Percentiles rank a stretch among this genome's conserved stretches.
Evolutionary conservation across 2,329 filamentous ascomycete species (phyloP).

Genomic region (Aspergillus ibericus): DNA sequence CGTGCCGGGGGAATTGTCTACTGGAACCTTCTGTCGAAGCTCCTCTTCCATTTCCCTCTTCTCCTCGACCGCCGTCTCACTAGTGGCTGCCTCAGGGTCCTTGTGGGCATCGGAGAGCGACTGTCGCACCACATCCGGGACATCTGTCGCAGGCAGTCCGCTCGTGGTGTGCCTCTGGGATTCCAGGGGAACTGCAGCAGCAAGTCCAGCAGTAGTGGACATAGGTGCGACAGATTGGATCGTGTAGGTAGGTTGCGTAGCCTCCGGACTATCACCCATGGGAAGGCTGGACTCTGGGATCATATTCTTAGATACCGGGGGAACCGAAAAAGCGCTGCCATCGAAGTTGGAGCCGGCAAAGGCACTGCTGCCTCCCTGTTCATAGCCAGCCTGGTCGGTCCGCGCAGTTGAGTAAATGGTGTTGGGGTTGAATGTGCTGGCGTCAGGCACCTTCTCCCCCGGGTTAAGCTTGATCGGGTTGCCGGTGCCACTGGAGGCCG

Average conservation of each 20-base stretch:
- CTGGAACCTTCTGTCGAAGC: conserved; percentile 56
- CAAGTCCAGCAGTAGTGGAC: conserved; percentile 48
- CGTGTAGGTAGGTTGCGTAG: conserved; percentile 54
- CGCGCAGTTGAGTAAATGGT: conserved; percentile 66
- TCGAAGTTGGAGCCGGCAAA: conserved; percentile 37
- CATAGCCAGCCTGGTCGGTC: conserved; percentile 82
- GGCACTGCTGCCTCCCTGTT: conserved; percentile 63
- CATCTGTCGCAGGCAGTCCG: conserved; percentile 27
- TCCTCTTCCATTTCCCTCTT: conserved; percentile 75
- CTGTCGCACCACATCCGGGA: conserved; percentile 48
- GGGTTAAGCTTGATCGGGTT: conserved; percentile 80
- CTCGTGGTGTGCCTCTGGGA: conserved; percentile 25
- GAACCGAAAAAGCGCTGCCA: conserved; percentile 50
- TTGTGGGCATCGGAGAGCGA: conserved; percentile 54
- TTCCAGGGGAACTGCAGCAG: conserved; percentile 47
- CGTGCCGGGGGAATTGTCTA: conserved; percentile 37
- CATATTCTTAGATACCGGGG: conserved; percentile 60
- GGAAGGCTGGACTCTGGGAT: conserved; percentile 84
- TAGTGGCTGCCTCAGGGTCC: conserved; percentile 70
- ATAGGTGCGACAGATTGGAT: conserved; percentile 54
- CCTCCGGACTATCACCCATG: conserved; percentile 51
- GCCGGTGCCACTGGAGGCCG: conserved; percentile 58
- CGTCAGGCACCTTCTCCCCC: conserved; percentile 76
- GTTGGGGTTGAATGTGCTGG: conserved; percentile 63
- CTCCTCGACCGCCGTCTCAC: conserved; percentile 67